phyloP scores from a whole-genome alignment of 148 eudicot species.

The Arctostaphylos glauca region DNA sequence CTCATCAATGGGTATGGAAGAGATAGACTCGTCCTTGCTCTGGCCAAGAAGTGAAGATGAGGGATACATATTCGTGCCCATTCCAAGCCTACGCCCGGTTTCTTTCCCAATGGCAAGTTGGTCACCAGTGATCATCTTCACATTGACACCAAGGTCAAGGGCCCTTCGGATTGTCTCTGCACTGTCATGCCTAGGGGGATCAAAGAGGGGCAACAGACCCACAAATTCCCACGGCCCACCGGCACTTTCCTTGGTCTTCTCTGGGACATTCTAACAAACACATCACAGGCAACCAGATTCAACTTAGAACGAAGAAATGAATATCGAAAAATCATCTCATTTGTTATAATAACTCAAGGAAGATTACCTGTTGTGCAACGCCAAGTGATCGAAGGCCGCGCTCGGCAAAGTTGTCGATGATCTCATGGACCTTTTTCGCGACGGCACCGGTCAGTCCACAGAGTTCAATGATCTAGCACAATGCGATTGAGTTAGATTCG shows the following conservation, averaged over 20 bases:
- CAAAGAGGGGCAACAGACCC: slow-evolving; percentile 85
- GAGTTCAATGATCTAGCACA: slow-evolving; percentile 69
- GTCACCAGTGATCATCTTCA: slow-evolving; percentile 99
- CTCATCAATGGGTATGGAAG: slow-evolving; percentile 67
- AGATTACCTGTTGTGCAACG: slow-evolving; percentile 64
- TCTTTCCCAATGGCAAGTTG: slow-evolving; percentile 96
- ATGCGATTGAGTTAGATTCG: background rate
- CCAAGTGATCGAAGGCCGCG: slow-evolving; percentile 95
- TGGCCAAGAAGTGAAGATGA: slow-evolving; percentile 83
- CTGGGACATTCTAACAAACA: slow-evolving; percentile 52
- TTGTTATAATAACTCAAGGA: background rate
- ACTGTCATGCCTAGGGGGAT: slow-evolving; percentile 97
- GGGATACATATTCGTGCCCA: slow-evolving; percentile 98
- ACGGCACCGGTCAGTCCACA: slow-evolving; percentile 65
- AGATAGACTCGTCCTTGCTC: slow-evolving; percentile 54
- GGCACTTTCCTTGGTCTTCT: slow-evolving; percentile 70
- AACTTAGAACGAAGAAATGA: background rate
- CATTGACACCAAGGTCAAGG: slow-evolving; percentile 86
- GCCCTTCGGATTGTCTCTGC: slow-evolving; percentile 92
- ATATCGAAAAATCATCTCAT: background rate
- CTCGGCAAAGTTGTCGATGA: slow-evolving; percentile 70
- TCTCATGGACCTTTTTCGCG: slow-evolving; percentile 51
- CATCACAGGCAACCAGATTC: background rate
- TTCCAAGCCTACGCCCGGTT: slow-evolving; percentile 93
- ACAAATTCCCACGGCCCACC: slow-evolving; percentile 91